Base-by-base conservation (phyloP, 140 eudicot genomes). In the Senecio squalidus region DNA sequence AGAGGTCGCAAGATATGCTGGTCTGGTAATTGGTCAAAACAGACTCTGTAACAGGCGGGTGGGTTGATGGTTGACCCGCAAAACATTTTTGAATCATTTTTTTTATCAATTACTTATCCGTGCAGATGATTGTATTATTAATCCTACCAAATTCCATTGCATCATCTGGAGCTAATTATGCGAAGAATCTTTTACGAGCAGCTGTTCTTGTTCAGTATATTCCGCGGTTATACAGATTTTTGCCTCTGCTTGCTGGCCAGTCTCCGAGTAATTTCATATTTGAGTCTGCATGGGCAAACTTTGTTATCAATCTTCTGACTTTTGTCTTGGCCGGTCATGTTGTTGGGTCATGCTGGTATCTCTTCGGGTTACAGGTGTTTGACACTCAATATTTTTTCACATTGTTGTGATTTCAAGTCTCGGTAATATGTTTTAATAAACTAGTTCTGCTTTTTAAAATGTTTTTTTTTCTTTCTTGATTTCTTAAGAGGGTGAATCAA, bases 341-440 rank as follows among this genome's bases (percentile, higher is more conserved):
- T 29, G 89, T 89, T 57, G 97, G 97, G n/a, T 86, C 97, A 46
- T 80, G 85, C 70, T 90, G 95, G 97, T 90, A 90, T 72, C 86
- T 86, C 51, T 76, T 89, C 1, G 97, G 97, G 40, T 78, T 84
- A 67, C 96, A 88, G 96, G 97, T 88, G 28, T 38, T 69, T 76
- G 62, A 55, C 45, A 28, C 3, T 53, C 22, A 9, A 36, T 6
- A 57, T 4, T 21, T 55, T 8, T 47, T 67, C 41, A 38, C 33
- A 17, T 17, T 24, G 5, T 34, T 22, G 24, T 41, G 48, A 5
- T 41, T 41, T 2, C 48, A 41, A 34, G 1, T 41, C 15, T 41
- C 38, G 17, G 21, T 44, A 5, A n/a, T 4, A 8, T 14, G 49
- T 43, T 1, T 2, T 23, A 6, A 20, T 51, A 18, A 66, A 40